Evolutionary conservation across 768 basidiomycete species (phyloP), one percentile per base, ranked within the genome.

Genomic region (Galerina marginata): DNA sequence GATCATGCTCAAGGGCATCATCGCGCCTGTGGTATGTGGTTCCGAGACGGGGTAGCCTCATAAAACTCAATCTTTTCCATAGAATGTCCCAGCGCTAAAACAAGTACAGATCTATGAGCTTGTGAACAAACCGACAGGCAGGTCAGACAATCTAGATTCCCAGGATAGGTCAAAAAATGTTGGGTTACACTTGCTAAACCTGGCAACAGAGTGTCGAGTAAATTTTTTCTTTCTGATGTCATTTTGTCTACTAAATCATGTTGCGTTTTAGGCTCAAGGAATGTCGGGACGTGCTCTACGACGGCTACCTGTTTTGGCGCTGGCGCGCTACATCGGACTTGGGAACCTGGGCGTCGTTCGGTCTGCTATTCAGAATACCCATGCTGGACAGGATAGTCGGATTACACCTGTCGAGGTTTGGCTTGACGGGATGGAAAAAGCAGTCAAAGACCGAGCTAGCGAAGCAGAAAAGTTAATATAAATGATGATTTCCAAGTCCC

Each of bases 261-360:
- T n/a, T 42, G 49, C 25, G 6, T 25, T 20, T 10, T 56, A 92
- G 90, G 72, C 72, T 15, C 88, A 94, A 71, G 84, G 84, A n/a
- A 87, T 99, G 82, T 97, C 96, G 14, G 97, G 97, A 12, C 89
- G 97, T 38, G 89, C 93, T 1, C 82, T 99, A 11, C 87, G 97
- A 11, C 87, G 95, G 6, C 81, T 99, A n/a, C 97, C 97, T 3
- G 94, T 99, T 47, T 85, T 99, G 16, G 93, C 96, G 1, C 86
- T 97, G 47, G 93, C 96, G 4, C 83, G 86, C 7, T 89, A 94
- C 70, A 88, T 98, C 51, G 84, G 88, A 29, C 74, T 81, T 14
- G 83, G 85, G n/a, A 74, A 71, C 62, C 47, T 77, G 25, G 42
- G 50, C 45, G 29, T 60, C 40, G 48, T 56, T n/a, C 51, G 16